Evolutionary conservation across 345 rosid genomes (phyloP).

Genomic region (Melastoma malabathricum): DNA sequence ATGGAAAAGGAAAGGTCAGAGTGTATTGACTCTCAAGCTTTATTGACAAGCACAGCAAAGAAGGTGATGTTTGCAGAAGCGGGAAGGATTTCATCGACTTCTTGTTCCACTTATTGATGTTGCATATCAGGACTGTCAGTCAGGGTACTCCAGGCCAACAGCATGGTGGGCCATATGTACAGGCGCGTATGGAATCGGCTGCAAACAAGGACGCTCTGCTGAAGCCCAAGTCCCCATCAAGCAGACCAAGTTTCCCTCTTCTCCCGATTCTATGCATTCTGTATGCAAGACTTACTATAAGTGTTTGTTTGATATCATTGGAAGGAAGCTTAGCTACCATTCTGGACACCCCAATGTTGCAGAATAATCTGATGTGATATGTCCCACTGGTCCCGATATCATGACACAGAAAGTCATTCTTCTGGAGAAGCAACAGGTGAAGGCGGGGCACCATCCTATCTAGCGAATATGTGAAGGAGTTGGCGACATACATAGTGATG

Average conservation of each 20-base stretch:
- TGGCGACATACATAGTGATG: conserved; percentile 19
- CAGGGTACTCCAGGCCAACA: too few relatives aligned
- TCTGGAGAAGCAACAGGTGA: too few relatives aligned
- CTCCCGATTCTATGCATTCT: background rate
- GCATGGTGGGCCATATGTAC: background rate
- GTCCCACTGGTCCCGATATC: too few relatives aligned
- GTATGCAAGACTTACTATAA: background rate
- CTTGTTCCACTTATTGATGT: conserved; percentile 10
- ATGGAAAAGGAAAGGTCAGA: background rate
- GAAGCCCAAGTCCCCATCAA: background rate
- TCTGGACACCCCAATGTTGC: too few relatives aligned
- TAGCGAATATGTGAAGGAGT: conserved; percentile 16
- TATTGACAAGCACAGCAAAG: background rate
- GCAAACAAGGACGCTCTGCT: background rate
- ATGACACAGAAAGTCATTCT: too few relatives aligned
- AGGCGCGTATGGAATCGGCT: background rate
- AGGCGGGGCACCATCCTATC: too few relatives aligned
- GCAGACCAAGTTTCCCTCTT: background rate
- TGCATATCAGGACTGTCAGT: conserved; percentile 11
- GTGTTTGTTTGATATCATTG: background rate
- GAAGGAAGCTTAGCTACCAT: too few relatives aligned
- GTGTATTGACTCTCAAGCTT: background rate
- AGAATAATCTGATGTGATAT: too few relatives aligned
- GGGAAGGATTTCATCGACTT: conserved; percentile 21
- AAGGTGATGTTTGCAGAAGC: conserved; percentile 17